Percentiles rank a stretch among this genome's conserved stretches.
Evolutionary conservation across 768 basidiomycete species (phyloP).

Genomic region (Suillus hirtellus): DNA sequence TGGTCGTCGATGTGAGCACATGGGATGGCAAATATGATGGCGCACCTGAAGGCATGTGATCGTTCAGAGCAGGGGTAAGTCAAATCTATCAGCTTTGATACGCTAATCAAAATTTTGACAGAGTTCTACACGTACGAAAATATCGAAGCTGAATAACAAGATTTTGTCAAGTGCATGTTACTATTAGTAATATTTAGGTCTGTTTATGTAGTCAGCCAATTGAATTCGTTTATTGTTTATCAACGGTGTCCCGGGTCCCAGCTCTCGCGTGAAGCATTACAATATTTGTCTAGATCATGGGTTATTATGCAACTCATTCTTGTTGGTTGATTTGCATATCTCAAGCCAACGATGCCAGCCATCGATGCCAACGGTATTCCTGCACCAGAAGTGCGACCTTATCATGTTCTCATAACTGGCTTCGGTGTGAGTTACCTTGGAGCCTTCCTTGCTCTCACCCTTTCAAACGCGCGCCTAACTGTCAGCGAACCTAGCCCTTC

Average conservation of each 20-base stretch:
- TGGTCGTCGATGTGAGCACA: background rate
- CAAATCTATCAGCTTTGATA: background rate
- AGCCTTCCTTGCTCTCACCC: constrained; percentile 21
- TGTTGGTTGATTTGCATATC: constrained; percentile 3
- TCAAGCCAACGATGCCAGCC: constrained; percentile 30
- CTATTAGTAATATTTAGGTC: background rate
- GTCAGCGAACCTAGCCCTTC: constrained; percentile 48
- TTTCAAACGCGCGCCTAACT: constrained; percentile 19
- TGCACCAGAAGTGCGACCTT: constrained; percentile 34
- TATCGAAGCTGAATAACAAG: background rate
- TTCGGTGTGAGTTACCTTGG: constrained; percentile 48
- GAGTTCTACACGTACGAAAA: background rate
- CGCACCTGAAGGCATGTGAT: background rate
- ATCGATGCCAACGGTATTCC: constrained; percentile 25
- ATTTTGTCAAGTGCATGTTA: background rate
- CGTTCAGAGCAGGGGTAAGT: background rate
- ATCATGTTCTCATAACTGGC: constrained; percentile 50
- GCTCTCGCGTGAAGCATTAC: background rate
- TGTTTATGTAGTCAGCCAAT: too few species aligned
- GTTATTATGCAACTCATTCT: background rate
- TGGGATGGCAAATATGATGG: background rate
- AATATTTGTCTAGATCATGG: background rate
- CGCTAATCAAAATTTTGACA: background rate
- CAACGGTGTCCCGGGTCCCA: constrained; percentile 2
- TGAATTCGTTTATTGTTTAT: too few species aligned